Conservation (phyloP, 257 asterid genomes). For the Nicotiana otophora region DNA sequence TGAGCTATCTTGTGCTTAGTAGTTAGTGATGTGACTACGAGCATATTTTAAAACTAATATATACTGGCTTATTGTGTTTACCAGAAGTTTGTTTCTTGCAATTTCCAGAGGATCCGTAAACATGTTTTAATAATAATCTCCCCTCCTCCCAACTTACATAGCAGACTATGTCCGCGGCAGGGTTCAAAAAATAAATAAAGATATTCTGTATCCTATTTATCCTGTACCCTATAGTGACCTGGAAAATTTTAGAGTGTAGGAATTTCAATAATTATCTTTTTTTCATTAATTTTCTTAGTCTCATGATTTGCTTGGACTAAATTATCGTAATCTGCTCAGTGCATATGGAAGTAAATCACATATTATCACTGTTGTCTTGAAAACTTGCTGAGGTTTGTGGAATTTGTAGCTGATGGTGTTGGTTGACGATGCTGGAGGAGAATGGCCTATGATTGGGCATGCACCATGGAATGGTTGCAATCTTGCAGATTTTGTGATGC, state of each 20-base stretch:
- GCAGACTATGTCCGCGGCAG: no score
- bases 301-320: neutral
- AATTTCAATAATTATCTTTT: neutral
- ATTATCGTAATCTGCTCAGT: neutral
- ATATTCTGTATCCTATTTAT: neutral
- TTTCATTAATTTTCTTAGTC: neutral
- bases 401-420: conserved; percentile 55
- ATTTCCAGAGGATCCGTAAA: no score
- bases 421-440: conserved; percentile 85
- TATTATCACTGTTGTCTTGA: neutral
- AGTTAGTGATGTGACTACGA: no score
- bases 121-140: no score
- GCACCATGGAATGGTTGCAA: conserved; percentile 88
- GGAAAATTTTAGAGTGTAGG: neutral
- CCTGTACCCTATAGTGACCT: neutral
- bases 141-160: no score
- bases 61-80: no score
- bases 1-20: no score
- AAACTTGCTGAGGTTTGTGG: neutral
- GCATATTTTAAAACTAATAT: no score
- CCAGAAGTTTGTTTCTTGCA: no score
- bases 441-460: conserved; percentile 67
- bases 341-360: neutral
- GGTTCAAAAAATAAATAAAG: neutral
- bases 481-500: conserved; percentile 89